phyloP scores from a whole-genome alignment of 2,329 filamentous ascomycete genomes.

The Aspergillus ochraceus region DNA sequence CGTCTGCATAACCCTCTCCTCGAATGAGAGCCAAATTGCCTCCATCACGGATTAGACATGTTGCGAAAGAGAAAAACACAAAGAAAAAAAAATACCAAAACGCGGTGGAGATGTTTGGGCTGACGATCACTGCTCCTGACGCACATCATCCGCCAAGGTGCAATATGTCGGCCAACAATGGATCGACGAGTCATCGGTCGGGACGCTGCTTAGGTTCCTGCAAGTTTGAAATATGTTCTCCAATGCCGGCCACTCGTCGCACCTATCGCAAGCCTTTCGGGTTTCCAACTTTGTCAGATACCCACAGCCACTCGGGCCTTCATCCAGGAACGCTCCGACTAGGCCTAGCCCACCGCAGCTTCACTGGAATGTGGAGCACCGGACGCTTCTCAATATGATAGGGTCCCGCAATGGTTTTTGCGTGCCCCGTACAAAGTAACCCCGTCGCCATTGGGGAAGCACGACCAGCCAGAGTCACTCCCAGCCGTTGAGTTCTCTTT shows the following conservation, averaged over 20 bases:
- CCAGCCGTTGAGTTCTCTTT: background rate
- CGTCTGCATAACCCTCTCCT: too few species aligned
- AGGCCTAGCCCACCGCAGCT: conserved; percentile 9
- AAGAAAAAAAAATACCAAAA: background rate
- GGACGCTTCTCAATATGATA: background rate
- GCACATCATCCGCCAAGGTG: conserved; percentile 26
- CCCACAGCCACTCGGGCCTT: conserved; percentile 15
- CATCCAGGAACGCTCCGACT: conserved; percentile 21
- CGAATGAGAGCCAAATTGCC: too few species aligned
- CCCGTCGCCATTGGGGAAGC: background rate
- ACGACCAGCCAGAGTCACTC: background rate
- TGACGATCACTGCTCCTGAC: conserved; percentile 18
- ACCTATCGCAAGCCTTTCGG: conserved; percentile 15
- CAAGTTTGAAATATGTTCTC: conserved; percentile 13
- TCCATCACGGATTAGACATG: background rate
- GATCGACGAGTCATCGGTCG: conserved; percentile 14
- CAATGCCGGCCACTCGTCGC: conserved; percentile 12
- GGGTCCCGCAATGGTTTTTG: background rate
- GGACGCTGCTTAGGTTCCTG: conserved; percentile 13
- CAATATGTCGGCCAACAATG: conserved; percentile 9
- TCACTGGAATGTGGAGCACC: conserved; percentile 17
- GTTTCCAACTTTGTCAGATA: conserved; percentile 9
- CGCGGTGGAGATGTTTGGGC: conserved; percentile 5
- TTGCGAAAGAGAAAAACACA: background rate
- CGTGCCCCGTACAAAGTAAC: background rate